Percentiles rank a stretch among this genome's conserved stretches.
These are phyloP conservation scores for Hypoxylon sp. DNA, from an alignment of 2,329 filamentous ascomycete species.

Conservation along the genomic window DNA sequence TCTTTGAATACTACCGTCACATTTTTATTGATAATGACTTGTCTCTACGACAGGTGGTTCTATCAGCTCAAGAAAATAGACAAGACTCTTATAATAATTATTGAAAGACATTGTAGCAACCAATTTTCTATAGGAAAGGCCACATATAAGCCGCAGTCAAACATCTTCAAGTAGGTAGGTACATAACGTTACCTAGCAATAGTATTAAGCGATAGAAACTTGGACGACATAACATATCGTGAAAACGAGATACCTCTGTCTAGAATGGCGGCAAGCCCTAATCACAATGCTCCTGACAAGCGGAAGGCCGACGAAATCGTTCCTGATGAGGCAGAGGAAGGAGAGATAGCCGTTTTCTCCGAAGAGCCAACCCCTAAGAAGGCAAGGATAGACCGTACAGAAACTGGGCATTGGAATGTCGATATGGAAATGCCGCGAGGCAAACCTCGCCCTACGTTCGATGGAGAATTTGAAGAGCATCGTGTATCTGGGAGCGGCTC, in stretches of 20 bases:
- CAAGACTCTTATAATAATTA: slow-evolving; percentile 9
- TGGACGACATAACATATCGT: neutral
- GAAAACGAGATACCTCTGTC: neutral
- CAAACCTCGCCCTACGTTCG: slow-evolving; percentile 21
- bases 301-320: slow-evolving; percentile 34
- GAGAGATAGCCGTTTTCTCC: neutral
- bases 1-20: neutral
- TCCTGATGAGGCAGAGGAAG: slow-evolving; percentile 3
- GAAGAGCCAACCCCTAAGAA: slow-evolving; percentile 10
- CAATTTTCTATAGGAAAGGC: neutral
- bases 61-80: neutral
- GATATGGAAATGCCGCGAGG: slow-evolving; percentile 37
- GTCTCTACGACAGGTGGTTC: neutral
- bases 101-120: neutral
- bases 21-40: neutral
- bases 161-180: too few relatives aligned
- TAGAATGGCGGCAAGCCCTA: slow-evolving; percentile 12
- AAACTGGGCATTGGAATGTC: slow-evolving; percentile 13
- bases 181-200: neutral
- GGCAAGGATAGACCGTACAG: neutral
- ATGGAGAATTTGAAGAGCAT: slow-evolving; percentile 11
- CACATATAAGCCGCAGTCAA: slow-evolving; percentile 1
- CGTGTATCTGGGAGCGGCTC: slow-evolving; percentile 24
- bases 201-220: neutral
- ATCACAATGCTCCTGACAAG: neutral